Base-by-base conservation (phyloP, 371 early-diverging fungal species). In the Mortierella sp. region DNA sequence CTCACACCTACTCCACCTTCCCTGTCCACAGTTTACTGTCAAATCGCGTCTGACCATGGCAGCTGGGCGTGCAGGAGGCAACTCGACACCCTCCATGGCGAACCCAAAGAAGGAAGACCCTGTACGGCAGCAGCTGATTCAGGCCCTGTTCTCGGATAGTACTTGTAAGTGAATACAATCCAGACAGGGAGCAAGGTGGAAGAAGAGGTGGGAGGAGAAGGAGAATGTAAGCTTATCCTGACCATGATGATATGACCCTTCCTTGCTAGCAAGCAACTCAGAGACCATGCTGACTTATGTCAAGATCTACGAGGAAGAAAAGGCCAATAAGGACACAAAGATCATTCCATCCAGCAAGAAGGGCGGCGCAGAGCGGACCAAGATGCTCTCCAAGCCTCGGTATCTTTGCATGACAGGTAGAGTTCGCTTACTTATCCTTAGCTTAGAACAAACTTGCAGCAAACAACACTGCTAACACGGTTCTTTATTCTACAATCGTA, bases 321-420 rank as follows among this genome's bases (percentile, higher is more conserved):
- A 66, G 48, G 38, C 59, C 0, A 31, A 54, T 50, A 76, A 76
- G 59, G 78, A 76, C 18, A 64, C 61, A 2, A 68, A 67, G 47
- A 45, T 54, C 12, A 13, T 67, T 1, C 43, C 61, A 5, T 45
- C 66, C 0, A 59, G 62, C 34, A 76, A 76, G 54, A 76, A 76
- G 46, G 66, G 64, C 2, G 24, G 60, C 10, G 68, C 64, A 2
- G 78, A 76, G 26, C 42, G 70, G 27, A 56, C 70, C 18, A 76
- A 76, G 34, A 58, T 76, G 59, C 56, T 76, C 8, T 69, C 70
- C 26, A 76, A 76, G 38, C 78, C 78, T 19, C 65, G 78, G 31
- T 76, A 76, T 52, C 70, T 76, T 30, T 76, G 78, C 70, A 69
- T 76, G 70, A 76, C 78, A 3, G 70, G 78, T 76, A 69, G 34